Evolutionary conservation across 2,329 filamentous ascomycete genomes (phyloP).

Genomic region (Claviceps maximensis): DNA sequence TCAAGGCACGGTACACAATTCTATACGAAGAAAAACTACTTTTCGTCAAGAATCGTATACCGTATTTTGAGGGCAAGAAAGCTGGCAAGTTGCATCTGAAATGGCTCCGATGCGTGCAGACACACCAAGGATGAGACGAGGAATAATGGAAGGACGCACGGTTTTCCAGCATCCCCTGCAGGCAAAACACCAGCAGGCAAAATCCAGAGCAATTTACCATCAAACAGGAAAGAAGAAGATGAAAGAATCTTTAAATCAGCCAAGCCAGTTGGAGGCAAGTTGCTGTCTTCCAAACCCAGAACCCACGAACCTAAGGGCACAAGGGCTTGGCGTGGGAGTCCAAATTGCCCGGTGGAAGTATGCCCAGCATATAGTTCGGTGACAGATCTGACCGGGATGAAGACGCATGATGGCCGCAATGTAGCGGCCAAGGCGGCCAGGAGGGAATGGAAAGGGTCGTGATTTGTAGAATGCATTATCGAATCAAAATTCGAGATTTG

Average conservation of each 20-base stretch:
- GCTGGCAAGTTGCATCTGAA: background rate
- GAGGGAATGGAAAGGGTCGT: no score
- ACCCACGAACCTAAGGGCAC: background rate
- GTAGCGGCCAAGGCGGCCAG: background rate
- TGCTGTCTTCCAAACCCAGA: background rate
- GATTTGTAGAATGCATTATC: no score
- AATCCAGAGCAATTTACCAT: background rate
- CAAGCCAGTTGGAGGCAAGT: background rate
- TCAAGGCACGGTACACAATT: background rate
- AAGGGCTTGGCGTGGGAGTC: background rate
- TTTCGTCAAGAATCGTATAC: no score
- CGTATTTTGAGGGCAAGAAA: no score
- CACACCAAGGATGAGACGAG: background rate
- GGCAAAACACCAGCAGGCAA: background rate
- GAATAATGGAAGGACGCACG: no score
- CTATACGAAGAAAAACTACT: no score
- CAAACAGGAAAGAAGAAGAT: background rate
- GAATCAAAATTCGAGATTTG: background rate
- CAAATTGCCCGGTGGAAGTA: background rate
- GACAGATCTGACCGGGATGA: background rate
- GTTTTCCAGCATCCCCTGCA: background rate
- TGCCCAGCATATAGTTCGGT: background rate
- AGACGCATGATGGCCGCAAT: background rate
- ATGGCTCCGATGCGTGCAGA: background rate
- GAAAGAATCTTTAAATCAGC: background rate